These are phyloP conservation scores for Xylaria grammica DNA, from an alignment of 495 filamentous ascomycete genomes.

Conservation along the genomic window DNA sequence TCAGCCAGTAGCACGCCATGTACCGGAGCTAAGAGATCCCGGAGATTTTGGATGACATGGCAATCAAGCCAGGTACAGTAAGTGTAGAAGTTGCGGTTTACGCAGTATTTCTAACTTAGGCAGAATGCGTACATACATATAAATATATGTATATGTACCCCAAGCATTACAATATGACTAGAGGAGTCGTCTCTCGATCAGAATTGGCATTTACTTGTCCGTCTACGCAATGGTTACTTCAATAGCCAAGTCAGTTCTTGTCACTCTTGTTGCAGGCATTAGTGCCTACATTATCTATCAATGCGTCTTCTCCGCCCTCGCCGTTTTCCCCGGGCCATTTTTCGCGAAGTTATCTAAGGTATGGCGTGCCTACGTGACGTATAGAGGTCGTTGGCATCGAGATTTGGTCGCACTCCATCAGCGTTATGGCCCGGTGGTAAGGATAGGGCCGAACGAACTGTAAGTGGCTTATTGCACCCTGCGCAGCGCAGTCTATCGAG, in stretches of 20 bases:
- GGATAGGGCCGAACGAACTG: conserved; percentile 19
- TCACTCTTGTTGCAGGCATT: conserved; percentile 8
- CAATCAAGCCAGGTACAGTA: no score
- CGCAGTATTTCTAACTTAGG: no score
- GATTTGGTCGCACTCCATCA: not conserved
- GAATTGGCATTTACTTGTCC: not conserved
- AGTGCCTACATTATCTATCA: conserved; percentile 9
- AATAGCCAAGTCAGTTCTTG: not conserved
- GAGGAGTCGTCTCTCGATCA: no score
- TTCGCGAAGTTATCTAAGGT: conserved; percentile 15
- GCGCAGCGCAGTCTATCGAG: not conserved
- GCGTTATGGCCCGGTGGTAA: conserved; percentile 17
- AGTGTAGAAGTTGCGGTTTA: no score
- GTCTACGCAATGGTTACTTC: not conserved
- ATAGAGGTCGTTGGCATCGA: conserved; percentile 14
- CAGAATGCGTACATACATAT: no score
- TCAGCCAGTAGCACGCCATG: not conserved
- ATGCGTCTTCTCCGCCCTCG: conserved; percentile 12
- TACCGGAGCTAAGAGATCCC: not conserved
- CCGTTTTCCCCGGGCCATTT: conserved; percentile 11
- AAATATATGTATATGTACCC: not conserved
- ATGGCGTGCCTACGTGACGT: conserved; percentile 15
- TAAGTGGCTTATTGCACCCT: not conserved
- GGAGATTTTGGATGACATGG: not conserved
- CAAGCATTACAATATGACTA: not conserved